Evolutionary conservation across 305 asterid genomes (phyloP).

Genomic region (Fraxinus ornus): DNA sequence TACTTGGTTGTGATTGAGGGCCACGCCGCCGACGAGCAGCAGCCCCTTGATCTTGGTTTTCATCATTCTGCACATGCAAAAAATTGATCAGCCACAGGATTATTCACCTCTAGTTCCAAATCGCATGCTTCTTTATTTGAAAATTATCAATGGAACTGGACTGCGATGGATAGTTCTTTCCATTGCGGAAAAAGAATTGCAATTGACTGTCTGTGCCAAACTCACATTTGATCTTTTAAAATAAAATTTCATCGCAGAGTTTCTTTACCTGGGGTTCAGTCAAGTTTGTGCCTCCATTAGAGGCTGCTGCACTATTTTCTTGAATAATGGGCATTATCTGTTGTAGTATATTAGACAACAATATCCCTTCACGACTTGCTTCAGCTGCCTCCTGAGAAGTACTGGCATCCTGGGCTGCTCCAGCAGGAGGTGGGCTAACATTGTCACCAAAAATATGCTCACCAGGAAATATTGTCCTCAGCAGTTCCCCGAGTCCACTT

Average conservation of each 20-base stretch:
- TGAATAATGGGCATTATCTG: slow-evolving; percentile 44
- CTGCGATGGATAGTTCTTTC: not conserved
- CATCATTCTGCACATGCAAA: slow-evolving; percentile 23
- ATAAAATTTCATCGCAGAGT: not conserved
- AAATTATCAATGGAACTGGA: not conserved
- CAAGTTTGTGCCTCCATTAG: slow-evolving; percentile 11
- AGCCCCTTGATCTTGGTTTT: slow-evolving; percentile 25
- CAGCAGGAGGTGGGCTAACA: slow-evolving; percentile 31
- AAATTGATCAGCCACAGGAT: not conserved
- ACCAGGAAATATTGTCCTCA: slow-evolving; percentile 52
- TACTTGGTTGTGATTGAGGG: slow-evolving; percentile 21
- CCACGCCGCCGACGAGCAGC: slow-evolving; percentile 27
- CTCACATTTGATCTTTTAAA: not conserved
- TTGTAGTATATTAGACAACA: slow-evolving; percentile 39
- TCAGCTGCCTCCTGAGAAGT: slow-evolving; percentile 41
- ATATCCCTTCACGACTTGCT: slow-evolving; percentile 31
- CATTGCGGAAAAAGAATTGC: not conserved
- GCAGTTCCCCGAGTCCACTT: slow-evolving; percentile 61
- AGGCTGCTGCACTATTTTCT: slow-evolving; percentile 22
- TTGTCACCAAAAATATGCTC: slow-evolving; percentile 35
- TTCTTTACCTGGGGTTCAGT: not conserved
- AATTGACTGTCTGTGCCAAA: not conserved
- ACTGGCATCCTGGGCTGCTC: slow-evolving; percentile 36
- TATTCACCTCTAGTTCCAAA: not conserved
- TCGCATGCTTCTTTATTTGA: not conserved